Evolutionary conservation across 164 flowering plant species (phyloP).

Genomic region (Saururus chinensis): DNA sequence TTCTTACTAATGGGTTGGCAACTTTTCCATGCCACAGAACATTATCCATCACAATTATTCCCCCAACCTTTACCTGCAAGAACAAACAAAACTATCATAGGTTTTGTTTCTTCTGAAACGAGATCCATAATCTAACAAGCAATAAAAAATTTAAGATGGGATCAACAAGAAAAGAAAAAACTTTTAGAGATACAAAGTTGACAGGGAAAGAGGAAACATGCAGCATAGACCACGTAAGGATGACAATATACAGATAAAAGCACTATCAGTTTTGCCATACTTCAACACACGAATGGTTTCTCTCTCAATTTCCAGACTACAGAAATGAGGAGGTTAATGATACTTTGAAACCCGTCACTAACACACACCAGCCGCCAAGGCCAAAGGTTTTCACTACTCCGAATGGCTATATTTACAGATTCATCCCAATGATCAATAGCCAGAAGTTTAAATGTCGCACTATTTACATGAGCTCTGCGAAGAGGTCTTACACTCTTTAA

Average conservation of each 20-base stretch:
- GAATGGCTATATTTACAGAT: too few species aligned
- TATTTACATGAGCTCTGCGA: too few species aligned
- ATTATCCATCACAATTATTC: slow-evolving; percentile 83
- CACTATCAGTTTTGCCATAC: too few species aligned
- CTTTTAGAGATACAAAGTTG: neutral
- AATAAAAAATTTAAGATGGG: too few species aligned
- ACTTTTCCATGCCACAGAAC: slow-evolving; percentile 98
- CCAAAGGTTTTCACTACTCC: neutral
- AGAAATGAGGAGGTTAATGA: neutral
- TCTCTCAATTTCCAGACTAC: neutral
- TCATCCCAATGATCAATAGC: too few species aligned
- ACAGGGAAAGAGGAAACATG: neutral
- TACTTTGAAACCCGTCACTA: too few species aligned
- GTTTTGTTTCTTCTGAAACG: neutral
- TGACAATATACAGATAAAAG: too few species aligned
- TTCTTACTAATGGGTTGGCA: slow-evolving; percentile 65
- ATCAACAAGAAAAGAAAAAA: too few species aligned
- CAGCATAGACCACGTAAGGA: neutral
- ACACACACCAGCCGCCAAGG: neutral
- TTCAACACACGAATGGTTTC: too few species aligned
- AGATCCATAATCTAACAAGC: neutral
- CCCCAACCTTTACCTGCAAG: slow-evolving; percentile 75
- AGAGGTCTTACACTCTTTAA: too few species aligned
- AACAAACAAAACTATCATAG: neutral
- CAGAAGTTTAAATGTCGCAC: too few species aligned